phyloP scores from a whole-genome alignment of 441 rosid species.

The Theobroma grandiflorum region DNA sequence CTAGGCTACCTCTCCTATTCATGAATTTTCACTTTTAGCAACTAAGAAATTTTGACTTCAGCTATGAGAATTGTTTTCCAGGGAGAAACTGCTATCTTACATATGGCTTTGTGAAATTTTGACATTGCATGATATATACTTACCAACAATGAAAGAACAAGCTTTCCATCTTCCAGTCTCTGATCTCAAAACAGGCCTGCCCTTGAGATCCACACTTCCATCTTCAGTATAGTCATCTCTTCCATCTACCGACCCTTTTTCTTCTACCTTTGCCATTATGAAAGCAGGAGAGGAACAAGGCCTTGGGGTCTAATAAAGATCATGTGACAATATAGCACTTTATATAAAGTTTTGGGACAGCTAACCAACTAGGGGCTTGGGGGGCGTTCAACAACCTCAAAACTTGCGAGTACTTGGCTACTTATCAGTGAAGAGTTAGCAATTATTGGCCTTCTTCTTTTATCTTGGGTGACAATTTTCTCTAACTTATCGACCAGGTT shows the following conservation, averaged over 20 bases:
- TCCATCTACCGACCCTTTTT: conserved; percentile 38
- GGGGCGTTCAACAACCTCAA: background rate
- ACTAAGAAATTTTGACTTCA: background rate
- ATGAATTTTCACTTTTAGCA: background rate
- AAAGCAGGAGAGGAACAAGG: background rate
- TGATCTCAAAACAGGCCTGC: conserved; percentile 42
- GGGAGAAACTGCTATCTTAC: background rate
- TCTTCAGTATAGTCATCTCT: conserved; percentile 42
- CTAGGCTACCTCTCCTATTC: background rate
- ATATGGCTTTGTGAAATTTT: background rate
- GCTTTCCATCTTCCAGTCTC: conserved; percentile 52
- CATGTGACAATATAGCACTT: background rate
- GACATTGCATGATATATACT: background rate
- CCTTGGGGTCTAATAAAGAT: background rate
- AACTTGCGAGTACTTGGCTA: background rate
- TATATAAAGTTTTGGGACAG: background rate
- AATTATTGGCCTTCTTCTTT: no score
- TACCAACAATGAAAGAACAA: conserved; percentile 52
- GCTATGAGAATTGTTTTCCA: background rate
- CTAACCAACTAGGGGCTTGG: background rate
- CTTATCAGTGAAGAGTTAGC: background rate
- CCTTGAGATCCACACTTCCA: conserved; percentile 50
- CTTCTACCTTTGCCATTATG: conserved; percentile 42
- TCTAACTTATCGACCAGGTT: background rate
- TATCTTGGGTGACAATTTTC: background rate